Conservation (phyloP, 352 stramenopile species). For the Phytopythium kandeliae region DNA sequence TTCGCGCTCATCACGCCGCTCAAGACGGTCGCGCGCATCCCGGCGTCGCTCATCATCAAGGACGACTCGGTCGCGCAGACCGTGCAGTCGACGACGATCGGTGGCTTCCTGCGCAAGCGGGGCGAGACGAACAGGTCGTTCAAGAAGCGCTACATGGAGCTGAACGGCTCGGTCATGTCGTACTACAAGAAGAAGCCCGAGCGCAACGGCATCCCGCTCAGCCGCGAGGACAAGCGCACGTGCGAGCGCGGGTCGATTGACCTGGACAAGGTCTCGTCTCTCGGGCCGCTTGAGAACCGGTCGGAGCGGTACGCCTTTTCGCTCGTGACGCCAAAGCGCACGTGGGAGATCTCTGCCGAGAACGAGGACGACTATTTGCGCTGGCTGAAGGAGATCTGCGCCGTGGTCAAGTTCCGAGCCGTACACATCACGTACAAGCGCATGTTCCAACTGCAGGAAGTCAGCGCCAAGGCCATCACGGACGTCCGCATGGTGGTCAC, state of each 20-base stretch:
- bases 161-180: slow-evolving; percentile 60
- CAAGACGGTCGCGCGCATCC: slow-evolving; percentile 77
- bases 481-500: slow-evolving; percentile 84
- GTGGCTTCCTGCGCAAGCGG: slow-evolving; percentile 74
- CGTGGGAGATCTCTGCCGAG: slow-evolving; percentile 71
- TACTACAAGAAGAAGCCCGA: slow-evolving; percentile 88
- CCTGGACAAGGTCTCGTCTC: slow-evolving; percentile 69
- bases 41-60: slow-evolving; percentile 61
- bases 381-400: slow-evolving; percentile 78
- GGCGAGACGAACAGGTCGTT: slow-evolving; percentile 81
- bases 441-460: slow-evolving; percentile 82
- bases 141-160: slow-evolving; percentile 82
- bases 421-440: slow-evolving; percentile 77
- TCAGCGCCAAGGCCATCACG: slow-evolving; percentile 76
- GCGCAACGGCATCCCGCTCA: slow-evolving; percentile 69
- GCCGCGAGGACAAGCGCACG: slow-evolving; percentile 66
- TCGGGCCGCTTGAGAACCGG: slow-evolving; percentile 67
- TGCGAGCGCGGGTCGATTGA: slow-evolving; percentile 72
- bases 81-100: slow-evolving; percentile 46
- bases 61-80: slow-evolving; percentile 32
- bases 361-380: slow-evolving; percentile 71
- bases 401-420: slow-evolving; percentile 73
- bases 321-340: slow-evolving; percentile 70
- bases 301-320: slow-evolving; percentile 70
- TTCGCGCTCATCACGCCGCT: slow-evolving; percentile 73